phyloP scores from a whole-genome alignment of 345 rosid genomes.

The Rhodomyrtus tomentosa region DNA sequence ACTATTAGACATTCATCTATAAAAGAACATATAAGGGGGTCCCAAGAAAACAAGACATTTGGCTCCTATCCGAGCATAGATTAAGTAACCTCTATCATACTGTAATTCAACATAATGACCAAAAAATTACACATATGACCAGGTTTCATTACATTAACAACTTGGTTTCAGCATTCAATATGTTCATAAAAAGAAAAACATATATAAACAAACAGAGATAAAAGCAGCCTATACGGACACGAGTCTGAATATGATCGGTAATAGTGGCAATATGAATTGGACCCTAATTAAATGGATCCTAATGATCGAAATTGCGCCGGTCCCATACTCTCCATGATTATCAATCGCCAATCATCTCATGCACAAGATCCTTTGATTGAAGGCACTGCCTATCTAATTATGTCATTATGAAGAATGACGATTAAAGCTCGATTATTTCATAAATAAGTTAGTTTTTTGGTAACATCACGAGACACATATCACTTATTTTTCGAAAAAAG shows the following conservation, averaged over 20 bases:
- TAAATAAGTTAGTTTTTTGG: neutral
- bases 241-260: neutral
- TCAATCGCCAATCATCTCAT: neutral
- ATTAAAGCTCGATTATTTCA: neutral
- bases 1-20: neutral
- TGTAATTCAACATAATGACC: neutral
- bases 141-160: neutral
- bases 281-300: neutral
- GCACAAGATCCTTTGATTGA: neutral
- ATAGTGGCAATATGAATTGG: neutral
- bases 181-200: neutral
- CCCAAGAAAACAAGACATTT: neutral
- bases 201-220: neutral
- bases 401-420: neutral
- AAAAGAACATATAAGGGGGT: neutral
- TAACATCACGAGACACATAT: neutral
- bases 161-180: neutral
- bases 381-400: neutral
- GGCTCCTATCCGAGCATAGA: neutral
- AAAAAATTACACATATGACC: neutral
- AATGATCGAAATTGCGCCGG: neutral
- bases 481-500: neutral
- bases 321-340: slow-evolving; percentile 17
- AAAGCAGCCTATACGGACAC: neutral
- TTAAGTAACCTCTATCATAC: neutral